These are phyloP conservation scores for Meyerozyma guilliermondii DNA, from an alignment of 1,139 yeast genomes.

Conservation along the genomic window DNA sequence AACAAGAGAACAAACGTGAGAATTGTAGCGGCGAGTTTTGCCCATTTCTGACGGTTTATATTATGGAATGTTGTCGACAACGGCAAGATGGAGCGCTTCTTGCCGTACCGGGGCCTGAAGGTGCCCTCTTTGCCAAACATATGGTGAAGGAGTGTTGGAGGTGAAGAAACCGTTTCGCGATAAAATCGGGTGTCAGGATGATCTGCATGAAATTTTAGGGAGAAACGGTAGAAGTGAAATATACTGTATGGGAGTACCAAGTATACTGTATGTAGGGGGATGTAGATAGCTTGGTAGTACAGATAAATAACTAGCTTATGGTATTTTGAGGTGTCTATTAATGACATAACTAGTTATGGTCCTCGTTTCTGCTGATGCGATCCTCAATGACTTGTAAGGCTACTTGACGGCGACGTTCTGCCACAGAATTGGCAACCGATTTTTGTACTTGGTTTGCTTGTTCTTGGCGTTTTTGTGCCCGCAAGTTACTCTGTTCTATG, in stretches of 20 bases:
- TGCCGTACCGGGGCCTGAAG: constrained; percentile 25
- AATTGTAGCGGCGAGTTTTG: constrained; percentile 14
- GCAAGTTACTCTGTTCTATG: constrained; percentile 66
- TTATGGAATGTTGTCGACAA: constrained; percentile 30
- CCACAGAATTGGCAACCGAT: constrained; percentile 52
- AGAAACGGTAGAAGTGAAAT: too few relatives aligned
- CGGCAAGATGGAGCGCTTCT: constrained; percentile 22
- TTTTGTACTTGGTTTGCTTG: constrained; percentile 37
- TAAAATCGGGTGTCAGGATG: neutral
- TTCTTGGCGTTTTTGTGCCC: constrained; percentile 58
- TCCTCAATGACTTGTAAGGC: constrained; percentile 83
- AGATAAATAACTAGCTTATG: neutral
- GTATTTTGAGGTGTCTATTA: neutral
- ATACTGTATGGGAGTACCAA: neutral
- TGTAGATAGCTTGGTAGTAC: neutral
- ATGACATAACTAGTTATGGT: neutral
- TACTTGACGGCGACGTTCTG: constrained; percentile 81
- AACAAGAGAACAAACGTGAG: constrained; percentile 16
- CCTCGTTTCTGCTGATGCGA: constrained; percentile 41
- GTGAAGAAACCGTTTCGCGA: neutral
- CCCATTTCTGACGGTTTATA: constrained; percentile 13
- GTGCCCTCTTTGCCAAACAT: constrained; percentile 6
- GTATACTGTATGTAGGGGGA: too few relatives aligned
- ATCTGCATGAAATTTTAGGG: neutral
- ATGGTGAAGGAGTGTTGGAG: neutral